Percentiles rank a stretch among this genome's conserved stretches.
phyloP scores from a whole-genome alignment of 2,329 filamentous ascomycete genomes.

The Lojkania enalia region DNA sequence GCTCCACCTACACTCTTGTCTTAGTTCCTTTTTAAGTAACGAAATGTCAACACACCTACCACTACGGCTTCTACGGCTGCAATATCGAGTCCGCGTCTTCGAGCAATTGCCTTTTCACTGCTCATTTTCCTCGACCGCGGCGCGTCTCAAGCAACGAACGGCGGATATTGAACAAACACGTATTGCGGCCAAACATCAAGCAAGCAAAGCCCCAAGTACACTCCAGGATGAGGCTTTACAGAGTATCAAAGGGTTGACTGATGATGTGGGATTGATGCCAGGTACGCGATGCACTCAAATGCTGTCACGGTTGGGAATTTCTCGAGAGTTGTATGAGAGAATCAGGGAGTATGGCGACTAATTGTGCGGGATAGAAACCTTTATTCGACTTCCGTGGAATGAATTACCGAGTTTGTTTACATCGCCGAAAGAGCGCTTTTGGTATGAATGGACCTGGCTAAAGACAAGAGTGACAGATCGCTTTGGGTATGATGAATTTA shows the following conservation, averaged over 20 bases:
- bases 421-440: constrained; percentile 1
- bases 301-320: too few relatives aligned
- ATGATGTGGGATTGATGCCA: background rate
- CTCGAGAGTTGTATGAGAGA: background rate
- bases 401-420: background rate
- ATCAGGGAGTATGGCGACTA: background rate
- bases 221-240: background rate
- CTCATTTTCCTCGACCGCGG: background rate
- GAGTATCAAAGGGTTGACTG: background rate
- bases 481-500: constrained; percentile 9
- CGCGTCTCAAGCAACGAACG: background rate
- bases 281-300: too few relatives aligned
- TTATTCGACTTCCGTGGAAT: background rate
- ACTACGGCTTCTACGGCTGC: background rate
- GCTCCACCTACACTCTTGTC: too few relatives aligned
- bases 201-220: background rate
- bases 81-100: background rate
- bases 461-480: constrained; percentile 5
- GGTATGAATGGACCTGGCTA: constrained; percentile 20
- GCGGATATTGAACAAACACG: background rate
- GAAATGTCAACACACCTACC: background rate
- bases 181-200: background rate
- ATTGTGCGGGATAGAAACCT: background rate
- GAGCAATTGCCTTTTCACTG: background rate
- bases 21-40: too few relatives aligned